Base-by-base conservation (phyloP, 495 filamentous ascomycete genomes). In the Endocarpon pusillum region DNA sequence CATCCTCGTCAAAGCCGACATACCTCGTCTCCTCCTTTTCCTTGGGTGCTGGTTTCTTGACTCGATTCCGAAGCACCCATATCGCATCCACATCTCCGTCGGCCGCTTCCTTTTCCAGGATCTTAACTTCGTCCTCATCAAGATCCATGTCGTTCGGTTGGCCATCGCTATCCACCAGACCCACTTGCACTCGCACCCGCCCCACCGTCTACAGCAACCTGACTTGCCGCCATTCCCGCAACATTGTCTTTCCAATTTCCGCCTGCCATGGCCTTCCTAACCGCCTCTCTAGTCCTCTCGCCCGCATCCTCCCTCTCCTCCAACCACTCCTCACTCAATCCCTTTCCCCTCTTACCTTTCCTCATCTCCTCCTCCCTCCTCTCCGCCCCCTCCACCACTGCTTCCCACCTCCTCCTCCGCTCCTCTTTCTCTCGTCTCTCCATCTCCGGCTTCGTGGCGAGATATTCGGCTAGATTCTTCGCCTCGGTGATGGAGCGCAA, bases 381-480 rank as follows among this genome's bases (percentile, higher is more conserved):
- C 47, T 94, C 87, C 1, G 85, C 75, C 33, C 73, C 60, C 15
- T 83, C 82, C 22, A 94, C 75, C 19, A 94, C 74, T 38, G 81
- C 66, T 52, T 87, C 70, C 81, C 84, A 93, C 29, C 83, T 54
- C 51, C 75, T 69, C 29, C 75, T 62, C 27, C 82, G 68, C 52
- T 78, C 77, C 48, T 91, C 85, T 38, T 84, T 83, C 49, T 94
- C 87, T 47, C 78, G 78, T 45, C 74, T 72, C 37, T 94, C 89
- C 85, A 94, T 93, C 37, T 94, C 89, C 0, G 91, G 89, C 50
- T 96, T 94, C 35, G 89, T 74, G 9, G 89, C 85, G 1, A 96
- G 67, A 49, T 92, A 96, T 51, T 96, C 87, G 0, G 91, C 86
- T 20, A 97, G 64, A 2, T 81, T 78, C 52, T 96, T 97, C 12